phyloP scores from a whole-genome alignment of 2,329 filamentous ascomycete genomes.

The Colletotrichum euphorbiae region DNA sequence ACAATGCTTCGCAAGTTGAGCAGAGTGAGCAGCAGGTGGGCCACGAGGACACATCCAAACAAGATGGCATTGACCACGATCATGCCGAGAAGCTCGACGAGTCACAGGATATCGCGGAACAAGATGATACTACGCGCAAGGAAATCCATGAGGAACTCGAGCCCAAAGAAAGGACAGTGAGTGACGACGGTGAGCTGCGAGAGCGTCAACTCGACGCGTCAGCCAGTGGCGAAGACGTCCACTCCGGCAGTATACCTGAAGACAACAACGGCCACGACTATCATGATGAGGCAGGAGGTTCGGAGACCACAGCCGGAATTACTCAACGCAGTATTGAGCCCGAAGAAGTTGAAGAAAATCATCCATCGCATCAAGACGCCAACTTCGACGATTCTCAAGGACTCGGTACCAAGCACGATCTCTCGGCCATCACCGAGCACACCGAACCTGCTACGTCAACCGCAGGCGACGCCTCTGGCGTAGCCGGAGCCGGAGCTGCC shows the following conservation, averaged over 20 bases:
- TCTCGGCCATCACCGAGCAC: conserved; percentile 26
- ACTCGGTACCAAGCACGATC: neutral
- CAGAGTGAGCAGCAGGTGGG: neutral
- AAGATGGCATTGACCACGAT: neutral
- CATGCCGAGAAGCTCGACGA: neutral
- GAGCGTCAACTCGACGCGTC: neutral
- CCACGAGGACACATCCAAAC: neutral
- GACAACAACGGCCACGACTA: neutral
- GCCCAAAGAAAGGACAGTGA: neutral
- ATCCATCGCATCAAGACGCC: neutral
- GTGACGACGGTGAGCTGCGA: neutral
- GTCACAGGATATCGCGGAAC: neutral
- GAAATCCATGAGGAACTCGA: neutral
- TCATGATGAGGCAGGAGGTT: neutral
- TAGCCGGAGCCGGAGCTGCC: neutral
- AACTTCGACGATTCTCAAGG: conserved; percentile 1
- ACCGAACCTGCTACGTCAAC: conserved; percentile 15
- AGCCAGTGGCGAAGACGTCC: neutral
- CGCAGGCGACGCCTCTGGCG: neutral
- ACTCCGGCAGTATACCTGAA: neutral
- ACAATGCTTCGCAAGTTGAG: neutral
- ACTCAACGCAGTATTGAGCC: neutral
- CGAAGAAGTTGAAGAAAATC: neutral
- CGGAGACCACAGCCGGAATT: neutral
- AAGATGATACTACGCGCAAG: neutral